phyloP scores from a whole-genome alignment of 73 alveolate species.

The Uronychia setigera region DNA sequence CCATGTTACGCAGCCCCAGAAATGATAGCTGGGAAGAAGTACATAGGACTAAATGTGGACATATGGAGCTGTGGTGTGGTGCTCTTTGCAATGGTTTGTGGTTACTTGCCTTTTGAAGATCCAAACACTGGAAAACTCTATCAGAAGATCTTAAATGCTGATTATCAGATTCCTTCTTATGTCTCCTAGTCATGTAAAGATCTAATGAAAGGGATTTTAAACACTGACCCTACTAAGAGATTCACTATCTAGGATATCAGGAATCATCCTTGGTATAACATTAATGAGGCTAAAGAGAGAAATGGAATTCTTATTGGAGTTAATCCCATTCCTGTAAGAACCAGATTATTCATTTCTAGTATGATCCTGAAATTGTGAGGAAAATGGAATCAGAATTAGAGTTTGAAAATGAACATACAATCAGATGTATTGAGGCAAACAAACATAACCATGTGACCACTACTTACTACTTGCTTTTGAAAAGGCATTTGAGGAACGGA shows the following conservation, averaged over 20 bases:
- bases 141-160: constrained; percentile 77
- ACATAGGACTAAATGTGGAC: constrained; percentile 73
- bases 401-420: background rate
- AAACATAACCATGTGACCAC: constrained; percentile 91
- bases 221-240: constrained; percentile 91
- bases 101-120: constrained; percentile 91
- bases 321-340: constrained; percentile 17
- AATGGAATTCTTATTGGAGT: constrained; percentile 18
- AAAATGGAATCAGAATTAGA: background rate
- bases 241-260: constrained; percentile 83
- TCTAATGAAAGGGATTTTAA: constrained; percentile 81
- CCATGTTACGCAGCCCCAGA: constrained; percentile 94
- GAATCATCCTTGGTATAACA: constrained; percentile 92
- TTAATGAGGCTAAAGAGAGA: constrained; percentile 40
- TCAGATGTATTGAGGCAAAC: constrained; percentile 32
- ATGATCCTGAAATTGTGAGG: background rate
- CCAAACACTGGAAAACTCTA: constrained; percentile 74
- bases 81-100: constrained; percentile 90
- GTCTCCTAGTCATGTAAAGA: constrained; percentile 74
- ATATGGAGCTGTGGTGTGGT: constrained; percentile 89
- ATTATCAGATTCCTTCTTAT: constrained; percentile 70
- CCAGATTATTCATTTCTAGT: constrained; percentile 10
- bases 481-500: constrained; percentile 78
- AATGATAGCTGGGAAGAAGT: constrained; percentile 76
- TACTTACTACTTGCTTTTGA: constrained; percentile 83